phyloP scores from a whole-genome alignment of 73 alveolate species.

The Loxodes magnus region DNA sequence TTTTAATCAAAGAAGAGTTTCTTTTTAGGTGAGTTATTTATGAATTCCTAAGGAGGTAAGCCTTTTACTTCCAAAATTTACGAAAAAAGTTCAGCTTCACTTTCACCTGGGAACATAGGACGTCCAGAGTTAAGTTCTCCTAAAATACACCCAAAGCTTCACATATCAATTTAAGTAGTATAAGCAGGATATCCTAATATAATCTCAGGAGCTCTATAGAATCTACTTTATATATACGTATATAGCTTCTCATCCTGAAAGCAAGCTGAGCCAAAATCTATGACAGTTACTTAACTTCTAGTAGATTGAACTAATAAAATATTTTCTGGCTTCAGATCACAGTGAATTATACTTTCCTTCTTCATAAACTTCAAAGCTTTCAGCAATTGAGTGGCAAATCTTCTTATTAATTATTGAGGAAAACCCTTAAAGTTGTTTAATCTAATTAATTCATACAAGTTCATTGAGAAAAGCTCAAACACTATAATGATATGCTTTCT shows the following conservation, averaged over 20 bases:
- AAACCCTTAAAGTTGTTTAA: constrained; percentile 55
- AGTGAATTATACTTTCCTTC: constrained; percentile 16
- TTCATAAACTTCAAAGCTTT: constrained; percentile 23
- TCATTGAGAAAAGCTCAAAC: constrained; percentile 54
- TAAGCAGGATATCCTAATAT: constrained; percentile 21
- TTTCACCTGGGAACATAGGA: constrained; percentile 10
- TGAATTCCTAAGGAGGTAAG: too few relatives aligned
- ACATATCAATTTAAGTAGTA: constrained; percentile 12
- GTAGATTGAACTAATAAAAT: constrained; percentile 17
- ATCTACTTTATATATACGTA: constrained; percentile 30
- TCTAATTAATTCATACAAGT: constrained; percentile 58
- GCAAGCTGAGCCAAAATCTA: constrained; percentile 32
- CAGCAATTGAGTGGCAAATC: constrained; percentile 8
- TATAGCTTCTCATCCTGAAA: constrained; percentile 13
- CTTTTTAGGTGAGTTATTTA: too few relatives aligned
- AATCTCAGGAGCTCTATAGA: constrained; percentile 36
- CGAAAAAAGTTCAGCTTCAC: neutral
- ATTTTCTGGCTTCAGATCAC: constrained; percentile 36
- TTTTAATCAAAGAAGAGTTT: neutral
- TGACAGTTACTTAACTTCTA: constrained; percentile 21
- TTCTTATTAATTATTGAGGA: constrained; percentile 20
- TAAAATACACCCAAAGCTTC: constrained; percentile 27
- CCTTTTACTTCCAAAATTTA: too few relatives aligned
- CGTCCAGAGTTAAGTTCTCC: neutral
- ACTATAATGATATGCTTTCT: constrained; percentile 41